Evolutionary conservation across 108 stramenopile genomes (phyloP), one percentile per base, ranked within the genome.

Genomic region (Seminavis robusta): DNA sequence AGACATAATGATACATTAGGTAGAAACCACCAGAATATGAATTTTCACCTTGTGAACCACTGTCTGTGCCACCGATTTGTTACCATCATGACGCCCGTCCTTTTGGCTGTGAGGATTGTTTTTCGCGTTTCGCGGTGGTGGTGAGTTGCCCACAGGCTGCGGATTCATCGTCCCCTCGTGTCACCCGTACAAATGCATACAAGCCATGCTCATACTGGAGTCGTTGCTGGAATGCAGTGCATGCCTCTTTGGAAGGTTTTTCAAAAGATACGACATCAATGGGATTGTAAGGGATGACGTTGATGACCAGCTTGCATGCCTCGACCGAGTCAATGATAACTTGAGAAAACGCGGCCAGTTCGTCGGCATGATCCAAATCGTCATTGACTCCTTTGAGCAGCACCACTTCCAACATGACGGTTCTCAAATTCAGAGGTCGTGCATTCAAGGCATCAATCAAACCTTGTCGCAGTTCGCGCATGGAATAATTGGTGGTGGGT

Each of bases 131-230:
- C n/a, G n/a, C n/a, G n/a, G n/a, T 72, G 8, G 88, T 90, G 19
- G 84, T 79, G 4, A 94, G 63, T 56, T 89, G 87, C 28, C 94
- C 94, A 74, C 94, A 95, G 0, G 94, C 94, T 13, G 94, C 81
- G 28, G 60, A 79, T 46, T 95, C 74, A 30, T 89, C 84, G 43
- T 95, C 94, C 8, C 94, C 94, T 40, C 94, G 62, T 33, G 86
- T 79, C 8, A 75, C 56, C 46, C 94, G 81, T 11, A 92, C 66
- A 57, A 67, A 65, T 37, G 67, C 57, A 20, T 65, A 67, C 23
- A 86, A 36, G 28, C 76, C 75, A 37, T 50, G 21, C 38, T 69
- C 42, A 3, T 54, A 44, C 45, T 34, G 55, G 42, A 92, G 50
- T 27, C 49, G 61, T 42, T 76, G 67, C 47, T 81, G 84, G 70